Conservation (phyloP, 2,329 filamentous ascomycete species). For the Fusarium oligoseptatum region DNA sequence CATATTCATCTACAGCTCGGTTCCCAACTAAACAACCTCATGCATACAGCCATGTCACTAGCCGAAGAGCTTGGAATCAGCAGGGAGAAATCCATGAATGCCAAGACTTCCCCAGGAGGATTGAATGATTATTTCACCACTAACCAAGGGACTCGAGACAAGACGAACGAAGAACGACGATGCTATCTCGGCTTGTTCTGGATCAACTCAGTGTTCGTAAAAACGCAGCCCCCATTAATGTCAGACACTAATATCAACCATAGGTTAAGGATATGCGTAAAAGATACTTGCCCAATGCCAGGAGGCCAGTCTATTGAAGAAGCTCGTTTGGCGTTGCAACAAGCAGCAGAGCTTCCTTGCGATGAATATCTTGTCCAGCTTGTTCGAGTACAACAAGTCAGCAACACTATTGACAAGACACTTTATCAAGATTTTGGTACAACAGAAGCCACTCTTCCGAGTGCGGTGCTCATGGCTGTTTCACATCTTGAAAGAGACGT, state of each 20-base stretch:
- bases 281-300: background rate
- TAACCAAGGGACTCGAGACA: background rate
- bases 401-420: background rate
- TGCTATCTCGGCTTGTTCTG: slow-evolving; percentile 23
- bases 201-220: slow-evolving; percentile 15
- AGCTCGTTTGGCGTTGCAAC: background rate
- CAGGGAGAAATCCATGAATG: background rate
- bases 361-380: slow-evolving; percentile 10
- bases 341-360: background rate
- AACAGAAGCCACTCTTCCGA: background rate
- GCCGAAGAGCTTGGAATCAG: slow-evolving; percentile 11
- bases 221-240: rapidly evolving
- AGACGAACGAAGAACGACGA: slow-evolving; percentile 5
- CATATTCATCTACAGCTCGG: slow-evolving; percentile 17
- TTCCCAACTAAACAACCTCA: slow-evolving; percentile 13
- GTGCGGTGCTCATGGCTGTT: background rate
- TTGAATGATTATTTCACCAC: slow-evolving; percentile 5
- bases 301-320: background rate
- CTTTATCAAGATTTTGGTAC: background rate
- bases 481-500: slow-evolving; percentile 18
- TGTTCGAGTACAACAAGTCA: slow-evolving; percentile 5
- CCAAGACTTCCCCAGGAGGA: background rate
- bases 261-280: background rate
- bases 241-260: background rate
- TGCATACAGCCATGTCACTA: slow-evolving; percentile 21